These are phyloP conservation scores for Basidiobolus meristosporus DNA, from an alignment of 371 early-diverging fungal species.

Conservation along the genomic window DNA sequence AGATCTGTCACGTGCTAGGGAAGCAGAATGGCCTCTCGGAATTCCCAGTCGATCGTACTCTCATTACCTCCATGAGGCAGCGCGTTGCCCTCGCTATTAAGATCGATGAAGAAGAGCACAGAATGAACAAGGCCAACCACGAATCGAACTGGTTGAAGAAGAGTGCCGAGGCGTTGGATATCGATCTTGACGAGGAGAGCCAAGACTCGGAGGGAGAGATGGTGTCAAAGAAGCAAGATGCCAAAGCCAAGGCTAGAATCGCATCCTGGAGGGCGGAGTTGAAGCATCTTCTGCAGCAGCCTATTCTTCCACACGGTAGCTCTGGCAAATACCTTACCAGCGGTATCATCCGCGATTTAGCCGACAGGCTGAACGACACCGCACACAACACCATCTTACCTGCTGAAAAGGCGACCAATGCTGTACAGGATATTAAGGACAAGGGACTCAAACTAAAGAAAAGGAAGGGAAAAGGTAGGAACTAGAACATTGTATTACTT, in stretches of 20 bases:
- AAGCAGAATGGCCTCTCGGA: conserved; percentile 40
- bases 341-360: conserved; percentile 34
- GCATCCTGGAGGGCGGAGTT: conserved; percentile 32
- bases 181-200: conserved; percentile 53
- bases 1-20: conserved; percentile 49
- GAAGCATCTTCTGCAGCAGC: conserved; percentile 25
- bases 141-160: conserved; percentile 61
- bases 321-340: conserved; percentile 56
- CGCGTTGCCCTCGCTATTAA: conserved; percentile 55
- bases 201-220: conserved; percentile 11
- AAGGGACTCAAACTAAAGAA: no score
- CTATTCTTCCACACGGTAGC: conserved; percentile 52
- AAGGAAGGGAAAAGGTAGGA: no score
- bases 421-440: no score
- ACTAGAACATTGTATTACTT: no score
- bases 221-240: conserved; percentile 10
- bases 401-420: no score
- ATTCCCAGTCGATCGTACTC: conserved; percentile 43
- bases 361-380: conserved; percentile 18
- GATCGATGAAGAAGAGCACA: conserved; percentile 63
- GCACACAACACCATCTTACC: no score
- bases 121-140: conserved; percentile 31
- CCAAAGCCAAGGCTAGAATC: conserved; percentile 17
- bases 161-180: conserved; percentile 68
- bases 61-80: conserved; percentile 37